Conservation (phyloP, 2,329 filamentous ascomycete species). For the Cordyceps cicadae region DNA sequence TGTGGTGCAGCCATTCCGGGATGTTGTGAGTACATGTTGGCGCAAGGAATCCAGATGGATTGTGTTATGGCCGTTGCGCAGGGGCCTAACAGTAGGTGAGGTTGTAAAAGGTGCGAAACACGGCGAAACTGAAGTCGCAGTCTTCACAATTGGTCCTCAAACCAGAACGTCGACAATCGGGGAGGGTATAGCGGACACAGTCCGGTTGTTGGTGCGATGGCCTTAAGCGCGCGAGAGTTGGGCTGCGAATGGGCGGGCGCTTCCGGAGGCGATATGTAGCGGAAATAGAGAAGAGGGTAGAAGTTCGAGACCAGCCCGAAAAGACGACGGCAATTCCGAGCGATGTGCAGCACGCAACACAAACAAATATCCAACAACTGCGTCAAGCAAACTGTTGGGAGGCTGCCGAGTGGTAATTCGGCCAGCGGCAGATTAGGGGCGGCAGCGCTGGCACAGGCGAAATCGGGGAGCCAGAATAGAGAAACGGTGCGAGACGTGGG, state of each 20-base stretch:
- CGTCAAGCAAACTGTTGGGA: conserved; percentile 37
- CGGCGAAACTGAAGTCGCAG: neutral
- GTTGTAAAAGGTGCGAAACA: neutral
- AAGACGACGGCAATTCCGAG: conserved; percentile 17
- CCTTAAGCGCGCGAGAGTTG: conserved; percentile 14
- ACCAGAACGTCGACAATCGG: neutral
- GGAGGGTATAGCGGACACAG: neutral
- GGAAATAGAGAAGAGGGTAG: conserved; percentile 17
- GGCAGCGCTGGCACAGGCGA: conserved; percentile 25
- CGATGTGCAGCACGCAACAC: conserved; percentile 21
- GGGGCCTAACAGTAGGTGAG: neutral
- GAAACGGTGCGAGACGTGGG: conserved; percentile 7
- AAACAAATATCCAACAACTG: conserved; percentile 30
- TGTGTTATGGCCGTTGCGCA: conserved; percentile 6
- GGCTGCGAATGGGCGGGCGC: conserved; percentile 21
- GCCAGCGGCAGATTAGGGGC: conserved; percentile 28
- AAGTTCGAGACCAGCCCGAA: conserved; percentile 41
- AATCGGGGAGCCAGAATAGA: conserved; percentile 11
- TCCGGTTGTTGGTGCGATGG: conserved; percentile 12
- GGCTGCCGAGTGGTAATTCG: conserved; percentile 23
- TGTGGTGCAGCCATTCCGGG: conserved; percentile 83
- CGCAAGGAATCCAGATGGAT: conserved; percentile 1
- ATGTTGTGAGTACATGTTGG: conserved; percentile 71
- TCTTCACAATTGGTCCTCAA: neutral
- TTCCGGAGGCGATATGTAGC: conserved; percentile 22